These are phyloP conservation scores for Globisporangium camurandrum DNA, from an alignment of 352 stramenopile species.

Conservation along the genomic window DNA sequence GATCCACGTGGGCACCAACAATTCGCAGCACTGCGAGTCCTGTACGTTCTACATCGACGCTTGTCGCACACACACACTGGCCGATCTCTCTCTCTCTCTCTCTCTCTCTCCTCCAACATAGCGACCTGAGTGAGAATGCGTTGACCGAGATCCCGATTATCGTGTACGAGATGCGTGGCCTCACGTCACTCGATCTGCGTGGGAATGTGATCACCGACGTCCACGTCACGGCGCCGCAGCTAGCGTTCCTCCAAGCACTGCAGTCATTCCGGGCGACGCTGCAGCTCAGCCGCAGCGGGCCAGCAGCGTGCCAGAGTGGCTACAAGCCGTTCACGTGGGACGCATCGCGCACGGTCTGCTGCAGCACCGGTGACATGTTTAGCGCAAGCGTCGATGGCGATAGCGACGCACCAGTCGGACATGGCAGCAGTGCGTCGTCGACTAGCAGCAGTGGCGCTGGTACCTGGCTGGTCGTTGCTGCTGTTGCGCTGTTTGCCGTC, in stretches of 20 bases:
- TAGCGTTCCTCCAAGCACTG: slow-evolving; percentile 46
- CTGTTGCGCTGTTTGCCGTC: slow-evolving; percentile 33
- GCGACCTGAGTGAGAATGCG: slow-evolving; percentile 57
- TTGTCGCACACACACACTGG: neutral
- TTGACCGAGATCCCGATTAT: slow-evolving; percentile 54
- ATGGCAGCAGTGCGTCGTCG: slow-evolving; percentile 1
- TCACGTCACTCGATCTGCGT: slow-evolving; percentile 43
- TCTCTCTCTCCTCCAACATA: too few species aligned
- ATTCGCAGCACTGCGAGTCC: slow-evolving; percentile 34
- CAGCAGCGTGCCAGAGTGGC: slow-evolving; percentile 27
- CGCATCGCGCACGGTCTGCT: slow-evolving; percentile 38
- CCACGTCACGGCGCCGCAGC: slow-evolving; percentile 42
- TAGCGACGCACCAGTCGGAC: slow-evolving; percentile 11
- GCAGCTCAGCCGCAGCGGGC: slow-evolving; percentile 21
- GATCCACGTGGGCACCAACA: slow-evolving; percentile 35
- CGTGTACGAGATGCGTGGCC: slow-evolving; percentile 57
- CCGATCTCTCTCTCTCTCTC: too few species aligned
- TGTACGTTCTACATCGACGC: slow-evolving; percentile 26
- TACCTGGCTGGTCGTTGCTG: slow-evolving; percentile 31
- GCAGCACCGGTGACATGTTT: slow-evolving; percentile 30
- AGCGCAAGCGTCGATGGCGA: slow-evolving; percentile 29
- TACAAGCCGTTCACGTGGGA: slow-evolving; percentile 45
- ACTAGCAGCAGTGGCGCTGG: slow-evolving; percentile 11
- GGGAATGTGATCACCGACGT: slow-evolving; percentile 45
- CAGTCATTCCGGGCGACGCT: slow-evolving; percentile 38